A percentile compares a stretch with the other conserved stretches of the same genome.
Conservation (phyloP, 345 rosid genomes). For the Eucalyptus melliodora region DNA sequence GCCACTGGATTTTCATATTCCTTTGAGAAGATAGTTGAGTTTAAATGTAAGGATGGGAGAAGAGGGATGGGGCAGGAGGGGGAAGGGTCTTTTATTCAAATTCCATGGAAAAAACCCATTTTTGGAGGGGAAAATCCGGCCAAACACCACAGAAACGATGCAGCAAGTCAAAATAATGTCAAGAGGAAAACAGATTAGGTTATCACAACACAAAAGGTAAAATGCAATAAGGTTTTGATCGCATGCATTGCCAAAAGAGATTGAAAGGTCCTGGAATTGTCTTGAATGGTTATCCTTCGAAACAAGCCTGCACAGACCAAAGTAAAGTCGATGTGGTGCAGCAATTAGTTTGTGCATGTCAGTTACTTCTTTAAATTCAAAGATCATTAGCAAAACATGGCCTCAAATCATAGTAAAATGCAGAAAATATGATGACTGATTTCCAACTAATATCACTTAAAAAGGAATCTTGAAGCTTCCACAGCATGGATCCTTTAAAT, state of each 20-base stretch:
- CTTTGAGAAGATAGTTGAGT: not conserved
- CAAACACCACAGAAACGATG: not conserved
- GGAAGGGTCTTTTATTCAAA: not conserved
- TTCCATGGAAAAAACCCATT: not conserved
- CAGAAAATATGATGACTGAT: not conserved
- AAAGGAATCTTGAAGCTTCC: not conserved
- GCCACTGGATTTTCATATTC: not conserved
- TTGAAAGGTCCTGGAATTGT: constrained; percentile 95
- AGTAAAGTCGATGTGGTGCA: not conserved
- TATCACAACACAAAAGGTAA: not conserved
- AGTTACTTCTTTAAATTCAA: not conserved
- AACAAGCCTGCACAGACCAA: constrained; percentile 44
- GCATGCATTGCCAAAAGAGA: constrained; percentile 84
- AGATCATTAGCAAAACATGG: not conserved
- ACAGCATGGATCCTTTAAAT: not conserved
- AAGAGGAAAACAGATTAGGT: not conserved
- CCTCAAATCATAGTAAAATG: not conserved
- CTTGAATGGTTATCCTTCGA: constrained; percentile 93
- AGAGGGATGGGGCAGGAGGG: not conserved
- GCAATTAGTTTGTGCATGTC: not conserved
- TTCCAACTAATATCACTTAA: not conserved
- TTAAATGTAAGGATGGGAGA: not conserved
- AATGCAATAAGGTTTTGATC: constrained; percentile 83
- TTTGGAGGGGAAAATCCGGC: not conserved
- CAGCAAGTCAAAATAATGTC: not conserved